phyloP scores from a whole-genome alignment of 495 filamentous ascomycete species.

The Hypoxylon subgilvum region DNA sequence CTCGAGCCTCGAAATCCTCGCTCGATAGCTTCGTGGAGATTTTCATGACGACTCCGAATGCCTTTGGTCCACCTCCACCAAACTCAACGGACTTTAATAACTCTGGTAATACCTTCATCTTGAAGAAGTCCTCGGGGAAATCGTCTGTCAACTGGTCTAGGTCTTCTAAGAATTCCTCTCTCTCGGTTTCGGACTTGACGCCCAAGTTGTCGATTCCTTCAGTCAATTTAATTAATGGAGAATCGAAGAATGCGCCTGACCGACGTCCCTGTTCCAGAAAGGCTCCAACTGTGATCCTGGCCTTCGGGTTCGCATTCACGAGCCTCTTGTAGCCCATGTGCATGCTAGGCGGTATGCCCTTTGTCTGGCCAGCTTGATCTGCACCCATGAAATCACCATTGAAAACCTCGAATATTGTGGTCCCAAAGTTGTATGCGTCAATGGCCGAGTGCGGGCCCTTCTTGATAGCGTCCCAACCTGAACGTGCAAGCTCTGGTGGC shows the following conservation, averaged over 20 bases:
- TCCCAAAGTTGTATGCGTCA: slow-evolving; percentile 86
- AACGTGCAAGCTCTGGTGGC: slow-evolving; percentile 83
- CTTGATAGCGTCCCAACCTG: slow-evolving; percentile 87
- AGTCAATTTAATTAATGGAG: slow-evolving; percentile 84
- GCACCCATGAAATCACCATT: slow-evolving; percentile 75
- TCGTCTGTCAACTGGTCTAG: slow-evolving; percentile 86
- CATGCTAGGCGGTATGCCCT: slow-evolving; percentile 86
- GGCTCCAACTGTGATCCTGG: slow-evolving; percentile 78
- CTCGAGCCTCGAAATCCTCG: slow-evolving; percentile 83
- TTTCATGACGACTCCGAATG: slow-evolving; percentile 84
- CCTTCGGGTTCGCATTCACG: slow-evolving; percentile 84
- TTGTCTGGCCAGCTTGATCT: slow-evolving; percentile 83
- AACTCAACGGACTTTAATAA: slow-evolving; percentile 97
- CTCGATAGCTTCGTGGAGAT: slow-evolving; percentile 83
- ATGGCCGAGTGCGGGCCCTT: slow-evolving; percentile 79
- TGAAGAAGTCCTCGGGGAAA: slow-evolving; percentile 97
- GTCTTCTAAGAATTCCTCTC: slow-evolving; percentile 84
- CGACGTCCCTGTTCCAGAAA: slow-evolving; percentile 90
- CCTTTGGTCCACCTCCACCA: slow-evolving; percentile 92
- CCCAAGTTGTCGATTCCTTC: slow-evolving; percentile 92
- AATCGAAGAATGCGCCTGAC: slow-evolving; percentile 87
- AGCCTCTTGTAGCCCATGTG: slow-evolving; percentile 87
- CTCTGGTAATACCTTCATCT: slow-evolving; percentile 93
- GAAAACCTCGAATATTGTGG: slow-evolving; percentile 87
- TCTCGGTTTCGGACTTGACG: slow-evolving; percentile 81